Evolutionary conservation across 192 early-diverging fungal genomes (phyloP).

Genomic region (Coemansia sp.): DNA sequence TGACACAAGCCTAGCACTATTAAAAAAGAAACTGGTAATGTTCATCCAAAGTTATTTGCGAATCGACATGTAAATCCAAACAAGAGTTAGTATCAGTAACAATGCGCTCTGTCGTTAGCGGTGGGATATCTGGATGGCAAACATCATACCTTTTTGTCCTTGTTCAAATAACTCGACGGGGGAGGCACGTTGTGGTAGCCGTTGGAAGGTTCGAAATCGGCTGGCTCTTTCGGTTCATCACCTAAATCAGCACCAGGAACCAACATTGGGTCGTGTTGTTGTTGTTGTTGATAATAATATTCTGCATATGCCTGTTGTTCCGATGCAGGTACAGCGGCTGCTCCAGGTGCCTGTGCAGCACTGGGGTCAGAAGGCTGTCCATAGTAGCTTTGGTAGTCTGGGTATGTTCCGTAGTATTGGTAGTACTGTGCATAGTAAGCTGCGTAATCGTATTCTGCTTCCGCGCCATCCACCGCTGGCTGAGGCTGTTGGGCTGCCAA

Average conservation of each 20-base stretch:
- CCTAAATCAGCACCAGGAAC: not conserved
- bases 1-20: no score
- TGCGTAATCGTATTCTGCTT: slow-evolving; percentile 37
- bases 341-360: not conserved
- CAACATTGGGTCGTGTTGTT: not conserved
- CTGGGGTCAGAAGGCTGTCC: slow-evolving; percentile 5
- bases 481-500: slow-evolving; percentile 1
- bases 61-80: no score
- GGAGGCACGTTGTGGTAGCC: slow-evolving; percentile 53
- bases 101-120: no score
- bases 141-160: slow-evolving; percentile 31
- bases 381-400: slow-evolving; percentile 41
- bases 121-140: no score
- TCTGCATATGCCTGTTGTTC: slow-evolving; percentile 11
- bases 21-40: no score
- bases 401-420: slow-evolving; percentile 51
- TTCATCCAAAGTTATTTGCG: no score
- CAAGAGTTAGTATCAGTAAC: no score
- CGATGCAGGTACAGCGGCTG: not conserved
- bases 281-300: slow-evolving; percentile 8
- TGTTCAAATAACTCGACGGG: slow-evolving; percentile 25
- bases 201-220: not conserved
- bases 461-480: slow-evolving; percentile 6
- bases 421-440: slow-evolving; percentile 49
- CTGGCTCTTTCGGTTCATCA: not conserved